Conservation (phyloP, 495 filamentous ascomycete genomes). For the Pyronema domesticum region DNA sequence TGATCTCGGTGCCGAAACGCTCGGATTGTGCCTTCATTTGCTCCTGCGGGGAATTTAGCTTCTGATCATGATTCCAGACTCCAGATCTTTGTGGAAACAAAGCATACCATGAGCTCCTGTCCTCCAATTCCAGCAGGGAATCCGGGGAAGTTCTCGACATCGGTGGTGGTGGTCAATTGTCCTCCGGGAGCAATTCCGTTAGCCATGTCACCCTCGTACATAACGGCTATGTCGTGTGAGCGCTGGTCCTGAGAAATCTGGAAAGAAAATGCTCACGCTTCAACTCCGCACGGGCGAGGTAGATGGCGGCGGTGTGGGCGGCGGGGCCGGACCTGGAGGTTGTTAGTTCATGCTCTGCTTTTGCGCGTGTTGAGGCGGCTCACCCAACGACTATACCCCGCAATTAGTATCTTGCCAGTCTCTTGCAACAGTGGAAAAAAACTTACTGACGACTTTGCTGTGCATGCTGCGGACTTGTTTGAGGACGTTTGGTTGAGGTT, state of each 20-base stretch:
- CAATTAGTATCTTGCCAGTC: background rate
- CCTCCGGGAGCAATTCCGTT: slow-evolving; percentile 92
- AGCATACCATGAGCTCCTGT: slow-evolving; percentile 55
- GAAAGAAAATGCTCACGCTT: slow-evolving; percentile 33
- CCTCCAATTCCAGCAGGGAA: slow-evolving; percentile 82
- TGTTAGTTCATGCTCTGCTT: slow-evolving; percentile 5
- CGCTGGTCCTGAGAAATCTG: background rate
- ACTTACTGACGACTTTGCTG: slow-evolving; percentile 61
- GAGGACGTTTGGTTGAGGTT: background rate
- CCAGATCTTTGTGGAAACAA: background rate
- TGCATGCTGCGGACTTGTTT: slow-evolving; percentile 44
- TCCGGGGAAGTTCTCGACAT: slow-evolving; percentile 94
- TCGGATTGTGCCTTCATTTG: slow-evolving; percentile 82
- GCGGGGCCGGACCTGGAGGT: slow-evolving; percentile 71
- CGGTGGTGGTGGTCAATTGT: slow-evolving; percentile 93
- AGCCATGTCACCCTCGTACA: slow-evolving; percentile 96
- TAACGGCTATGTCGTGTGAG: slow-evolving; percentile 39
- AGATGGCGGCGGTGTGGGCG: slow-evolving; percentile 91
- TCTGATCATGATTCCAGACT: background rate
- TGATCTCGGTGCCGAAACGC: slow-evolving; percentile 77
- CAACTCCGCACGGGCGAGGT: slow-evolving; percentile 83
- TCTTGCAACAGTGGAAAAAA: background rate
- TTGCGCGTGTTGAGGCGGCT: slow-evolving; percentile 3
- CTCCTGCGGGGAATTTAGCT: slow-evolving; percentile 33
- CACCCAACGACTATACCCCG: slow-evolving; percentile 25